Conservation (phyloP, 2,329 filamentous ascomycete genomes). For the Thermothelomyces thermophilus region DNA sequence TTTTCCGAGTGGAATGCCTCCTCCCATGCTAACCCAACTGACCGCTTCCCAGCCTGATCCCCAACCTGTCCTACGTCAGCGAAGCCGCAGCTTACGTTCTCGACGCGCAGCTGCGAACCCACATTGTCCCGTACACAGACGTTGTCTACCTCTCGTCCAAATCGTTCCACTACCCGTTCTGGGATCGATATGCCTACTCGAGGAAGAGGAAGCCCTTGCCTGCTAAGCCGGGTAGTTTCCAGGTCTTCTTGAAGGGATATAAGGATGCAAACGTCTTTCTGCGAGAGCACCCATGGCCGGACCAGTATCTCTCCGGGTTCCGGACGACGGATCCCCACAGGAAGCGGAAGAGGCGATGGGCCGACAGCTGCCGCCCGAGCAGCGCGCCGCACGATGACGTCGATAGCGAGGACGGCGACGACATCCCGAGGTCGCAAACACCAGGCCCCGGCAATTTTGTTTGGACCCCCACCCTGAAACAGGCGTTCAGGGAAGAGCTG, state of each 20-base stretch:
- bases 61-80: constrained; percentile 94
- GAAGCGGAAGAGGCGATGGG: constrained; percentile 67
- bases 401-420: constrained; percentile 43
- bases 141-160: constrained; percentile 92
- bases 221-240: constrained; percentile 89
- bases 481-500: constrained; percentile 87
- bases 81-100: constrained; percentile 96
- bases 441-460: constrained; percentile 55
- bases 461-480: constrained; percentile 85
- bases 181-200: constrained; percentile 84
- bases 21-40: constrained; percentile 11
- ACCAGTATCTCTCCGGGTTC: constrained; percentile 70
- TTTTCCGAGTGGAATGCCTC: neutral
- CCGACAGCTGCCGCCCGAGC: constrained; percentile 69
- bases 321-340: constrained; percentile 60
- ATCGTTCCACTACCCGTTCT: constrained; percentile 97
- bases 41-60: constrained; percentile 63
- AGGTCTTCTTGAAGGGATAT: constrained; percentile 94
- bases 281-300: constrained; percentile 93
- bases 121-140: constrained; percentile 93
- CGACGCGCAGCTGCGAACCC: constrained; percentile 80
- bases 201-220: constrained; percentile 82
- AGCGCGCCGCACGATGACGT: constrained; percentile 52
- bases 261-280: constrained; percentile 96
- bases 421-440: constrained; percentile 31